Conservation (phyloP, 176 grass and related monocot species). For the Poa annua region DNA sequence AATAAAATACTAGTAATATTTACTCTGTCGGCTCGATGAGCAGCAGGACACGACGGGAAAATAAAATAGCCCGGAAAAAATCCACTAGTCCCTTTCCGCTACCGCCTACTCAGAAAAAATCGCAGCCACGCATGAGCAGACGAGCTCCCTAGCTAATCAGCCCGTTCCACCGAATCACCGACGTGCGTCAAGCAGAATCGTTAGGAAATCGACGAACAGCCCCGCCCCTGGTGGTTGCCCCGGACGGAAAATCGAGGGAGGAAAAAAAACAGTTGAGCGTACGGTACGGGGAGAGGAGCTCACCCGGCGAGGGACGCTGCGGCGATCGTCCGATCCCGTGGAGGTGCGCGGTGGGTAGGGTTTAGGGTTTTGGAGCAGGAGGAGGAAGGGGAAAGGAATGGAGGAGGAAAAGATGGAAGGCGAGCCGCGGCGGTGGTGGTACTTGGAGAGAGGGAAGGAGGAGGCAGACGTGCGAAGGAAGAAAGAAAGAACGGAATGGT, state of each 20-base stretch:
- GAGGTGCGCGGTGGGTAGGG: slow-evolving; percentile 25
- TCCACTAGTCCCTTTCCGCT: no score
- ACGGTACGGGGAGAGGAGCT: neutral
- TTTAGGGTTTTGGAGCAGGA: slow-evolving; percentile 49
- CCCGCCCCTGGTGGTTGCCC: neutral
- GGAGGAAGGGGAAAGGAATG: neutral
- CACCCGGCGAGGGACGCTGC: slow-evolving; percentile 19
- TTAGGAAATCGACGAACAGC: neutral
- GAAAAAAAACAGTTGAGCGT: neutral
- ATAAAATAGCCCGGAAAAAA: no score
- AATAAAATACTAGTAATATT: neutral
- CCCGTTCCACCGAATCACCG: no score
- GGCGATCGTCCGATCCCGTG: neutral
- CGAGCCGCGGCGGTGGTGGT: neutral
- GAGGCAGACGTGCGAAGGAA: slow-evolving; percentile 30
- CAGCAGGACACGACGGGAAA: no score
- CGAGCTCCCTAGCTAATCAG: no score
- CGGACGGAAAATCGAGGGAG: neutral
- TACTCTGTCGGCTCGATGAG: neutral
- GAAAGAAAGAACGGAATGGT: slow-evolving; percentile 53
- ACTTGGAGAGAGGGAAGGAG: neutral
- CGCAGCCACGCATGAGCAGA: no score
- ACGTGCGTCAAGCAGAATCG: no score
- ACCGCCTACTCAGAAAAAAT: no score
- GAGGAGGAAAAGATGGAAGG: neutral